Evolutionary conservation across 768 basidiomycete genomes (phyloP).

Genomic region (Tulasnella calospora): DNA sequence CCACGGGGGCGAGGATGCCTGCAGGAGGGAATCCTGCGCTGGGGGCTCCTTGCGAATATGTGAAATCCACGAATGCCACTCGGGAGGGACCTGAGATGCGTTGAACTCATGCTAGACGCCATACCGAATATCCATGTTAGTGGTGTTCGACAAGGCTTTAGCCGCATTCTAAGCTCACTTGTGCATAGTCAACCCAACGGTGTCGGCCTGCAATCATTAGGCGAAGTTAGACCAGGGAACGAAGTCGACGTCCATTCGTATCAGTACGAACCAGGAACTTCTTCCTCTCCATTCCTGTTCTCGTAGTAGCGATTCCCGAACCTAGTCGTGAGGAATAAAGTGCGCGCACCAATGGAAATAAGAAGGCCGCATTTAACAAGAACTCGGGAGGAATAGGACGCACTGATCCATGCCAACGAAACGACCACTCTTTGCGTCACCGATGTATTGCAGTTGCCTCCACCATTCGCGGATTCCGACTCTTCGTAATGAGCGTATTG

Average conservation of each 20-base stretch:
- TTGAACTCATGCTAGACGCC: slow-evolving; percentile 67
- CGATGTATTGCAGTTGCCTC: slow-evolving; percentile 87
- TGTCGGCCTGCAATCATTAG: slow-evolving; percentile 65
- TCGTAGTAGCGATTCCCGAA: slow-evolving; percentile 95
- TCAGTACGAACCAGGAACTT: slow-evolving; percentile 67
- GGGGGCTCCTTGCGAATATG: slow-evolving; percentile 87
- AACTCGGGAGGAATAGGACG: slow-evolving; percentile 37
- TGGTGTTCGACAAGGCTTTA: neutral
- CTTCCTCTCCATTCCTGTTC: slow-evolving; percentile 80
- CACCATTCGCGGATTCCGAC: slow-evolving; percentile 84
- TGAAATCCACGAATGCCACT: slow-evolving; percentile 94
- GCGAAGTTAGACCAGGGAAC: neutral
- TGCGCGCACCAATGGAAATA: neutral
- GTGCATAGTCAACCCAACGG: slow-evolving; percentile 91
- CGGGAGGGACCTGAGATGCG: slow-evolving; percentile 88
- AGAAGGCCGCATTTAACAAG: neutral
- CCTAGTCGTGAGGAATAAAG: slow-evolving; percentile 40
- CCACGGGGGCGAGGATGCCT: slow-evolving; percentile 70
- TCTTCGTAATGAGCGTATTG: slow-evolving; percentile 67
- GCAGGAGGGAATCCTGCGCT: slow-evolving; percentile 64
- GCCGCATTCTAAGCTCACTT: slow-evolving; percentile 48
- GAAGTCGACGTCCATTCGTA: neutral
- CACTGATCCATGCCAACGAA: slow-evolving; percentile 78
- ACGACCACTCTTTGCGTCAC: slow-evolving; percentile 84
- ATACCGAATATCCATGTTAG: neutral